Conservation (phyloP, 257 asterid genomes). For the Gentiana dahurica region DNA sequence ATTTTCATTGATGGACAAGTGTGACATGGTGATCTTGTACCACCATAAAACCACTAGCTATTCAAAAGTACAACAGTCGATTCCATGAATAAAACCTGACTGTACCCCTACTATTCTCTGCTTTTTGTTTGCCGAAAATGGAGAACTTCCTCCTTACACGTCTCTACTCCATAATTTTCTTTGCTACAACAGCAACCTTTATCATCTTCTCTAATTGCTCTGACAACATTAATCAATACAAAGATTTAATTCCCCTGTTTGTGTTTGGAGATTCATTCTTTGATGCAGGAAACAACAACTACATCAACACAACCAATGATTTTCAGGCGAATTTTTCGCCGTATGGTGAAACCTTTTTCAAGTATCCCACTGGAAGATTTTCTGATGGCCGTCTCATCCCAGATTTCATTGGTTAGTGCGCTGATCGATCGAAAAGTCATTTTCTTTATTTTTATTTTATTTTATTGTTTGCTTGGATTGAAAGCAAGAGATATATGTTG, state of each 20-base stretch:
- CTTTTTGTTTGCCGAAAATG: background rate
- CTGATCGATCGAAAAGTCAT: too few relatives aligned
- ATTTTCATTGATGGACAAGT: too few relatives aligned
- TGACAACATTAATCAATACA: background rate
- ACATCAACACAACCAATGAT: conserved; percentile 47
- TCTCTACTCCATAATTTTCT: background rate
- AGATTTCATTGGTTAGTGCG: conserved; percentile 38
- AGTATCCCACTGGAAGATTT: conserved; percentile 55
- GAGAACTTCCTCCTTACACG: background rate
- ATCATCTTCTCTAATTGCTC: conserved; percentile 1
- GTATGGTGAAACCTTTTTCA: conserved; percentile 43
- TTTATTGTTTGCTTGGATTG: background rate
- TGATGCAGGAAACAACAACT: conserved; percentile 65
- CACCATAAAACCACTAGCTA: too few relatives aligned
- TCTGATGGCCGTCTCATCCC: conserved; percentile 59
- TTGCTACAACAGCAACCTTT: background rate
- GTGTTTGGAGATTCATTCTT: conserved; percentile 52
- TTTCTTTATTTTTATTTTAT: background rate
- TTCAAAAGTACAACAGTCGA: too few relatives aligned
- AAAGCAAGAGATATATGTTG: too few relatives aligned
- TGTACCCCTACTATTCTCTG: too few relatives aligned
- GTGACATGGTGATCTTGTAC: too few relatives aligned
- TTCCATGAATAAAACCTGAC: too few relatives aligned
- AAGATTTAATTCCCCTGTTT: conserved; percentile 18
- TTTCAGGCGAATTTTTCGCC: conserved; percentile 60